Base-by-base conservation (phyloP, 176 grass and related monocot genomes). In the Rhynchospora tenuis region DNA sequence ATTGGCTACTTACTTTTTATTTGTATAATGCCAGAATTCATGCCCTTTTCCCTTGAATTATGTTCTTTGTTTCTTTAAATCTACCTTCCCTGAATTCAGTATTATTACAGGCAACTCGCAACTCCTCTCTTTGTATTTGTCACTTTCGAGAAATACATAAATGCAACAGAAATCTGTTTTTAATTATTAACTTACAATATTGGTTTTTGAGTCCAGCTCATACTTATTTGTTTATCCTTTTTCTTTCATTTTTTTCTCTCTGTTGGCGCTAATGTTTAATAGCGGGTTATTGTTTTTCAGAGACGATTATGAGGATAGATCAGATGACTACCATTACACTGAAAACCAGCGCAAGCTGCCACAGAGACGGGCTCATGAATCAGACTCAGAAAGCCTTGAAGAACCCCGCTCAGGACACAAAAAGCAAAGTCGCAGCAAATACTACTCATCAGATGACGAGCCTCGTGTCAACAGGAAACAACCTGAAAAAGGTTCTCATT, bases 381-480 rank as follows among this genome's bases (percentile, higher is more conserved):
- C 80, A 24, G 80, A 82, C 45, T 48, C 80, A 33, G 80, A 82
- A 29, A 82, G 80, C 45, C 80, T 54, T 24, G 80, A 51, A 63
- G 80, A 82, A 82, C 56, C 78, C 47, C 80, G 63, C 15, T 28
- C 59, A 50, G 59, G 46, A 27, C 80, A 65, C 47, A 65, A 64
- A 29, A 65, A 16, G 57, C 57, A 82, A 65, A 77, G 73, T 33
- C 50, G 73, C 7, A 50, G 55, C 26, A 77, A 77, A 56, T 65
- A 82, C 43, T 82, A 82, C 63, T 82, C 80, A 23, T 82, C 80
- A 47, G 80, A 82, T 64, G 80, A 68, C 67, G 80, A 65, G 42
- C 57, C 60, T 22, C 58, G n/a, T 8, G 7, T 28, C 26, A 65
- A 65, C 24, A 65, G 27, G 60, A 82, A 51, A 48, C 43, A 82